Percentiles rank a stretch among this genome's conserved stretches.
These are phyloP conservation scores for Telopea speciosissima DNA, from an alignment of 177 flowering plant genomes.

Conservation along the genomic window DNA sequence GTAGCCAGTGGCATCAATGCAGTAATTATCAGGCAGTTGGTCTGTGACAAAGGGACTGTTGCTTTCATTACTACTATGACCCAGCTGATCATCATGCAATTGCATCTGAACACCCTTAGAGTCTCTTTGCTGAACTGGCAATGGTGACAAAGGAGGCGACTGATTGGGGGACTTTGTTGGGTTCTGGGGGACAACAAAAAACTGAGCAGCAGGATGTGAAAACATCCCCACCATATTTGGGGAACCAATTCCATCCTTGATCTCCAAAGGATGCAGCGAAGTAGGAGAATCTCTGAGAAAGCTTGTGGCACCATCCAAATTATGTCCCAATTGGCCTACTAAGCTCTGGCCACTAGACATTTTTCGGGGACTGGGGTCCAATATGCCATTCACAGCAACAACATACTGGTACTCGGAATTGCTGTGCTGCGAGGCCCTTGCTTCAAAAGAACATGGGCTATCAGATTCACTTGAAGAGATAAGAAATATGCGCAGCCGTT, in stretches of 20 bases:
- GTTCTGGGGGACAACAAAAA: slow-evolving; percentile 18
- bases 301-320: slow-evolving; percentile 27
- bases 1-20: slow-evolving; percentile 16
- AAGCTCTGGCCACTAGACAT: slow-evolving; percentile 41
- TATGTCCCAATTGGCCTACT: slow-evolving; percentile 34
- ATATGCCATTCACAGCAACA: slow-evolving; percentile 66
- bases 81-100: slow-evolving; percentile 22
- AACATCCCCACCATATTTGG: slow-evolving; percentile 20
- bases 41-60: slow-evolving; percentile 14
- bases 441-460: slow-evolving; percentile 35
- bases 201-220: slow-evolving; percentile 22
- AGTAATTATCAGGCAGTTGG: slow-evolving; percentile 19
- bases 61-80: slow-evolving; percentile 18
- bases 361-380: slow-evolving; percentile 40
- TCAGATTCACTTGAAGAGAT: slow-evolving; percentile 44
- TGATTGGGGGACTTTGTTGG: slow-evolving; percentile 19
- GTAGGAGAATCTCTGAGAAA: slow-evolving; percentile 33
- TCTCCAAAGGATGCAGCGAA: slow-evolving; percentile 22
- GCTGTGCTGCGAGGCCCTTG: slow-evolving; percentile 24
- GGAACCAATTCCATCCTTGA: slow-evolving; percentile 23
- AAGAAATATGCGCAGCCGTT: slow-evolving; percentile 63
- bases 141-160: slow-evolving; percentile 39
- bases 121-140: slow-evolving; percentile 12
- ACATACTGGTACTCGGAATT: slow-evolving; percentile 54
- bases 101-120: slow-evolving; percentile 19